Evolutionary conservation across 2,329 filamentous ascomycete genomes (phyloP).

Genomic region (Fusarium haematococcum): DNA sequence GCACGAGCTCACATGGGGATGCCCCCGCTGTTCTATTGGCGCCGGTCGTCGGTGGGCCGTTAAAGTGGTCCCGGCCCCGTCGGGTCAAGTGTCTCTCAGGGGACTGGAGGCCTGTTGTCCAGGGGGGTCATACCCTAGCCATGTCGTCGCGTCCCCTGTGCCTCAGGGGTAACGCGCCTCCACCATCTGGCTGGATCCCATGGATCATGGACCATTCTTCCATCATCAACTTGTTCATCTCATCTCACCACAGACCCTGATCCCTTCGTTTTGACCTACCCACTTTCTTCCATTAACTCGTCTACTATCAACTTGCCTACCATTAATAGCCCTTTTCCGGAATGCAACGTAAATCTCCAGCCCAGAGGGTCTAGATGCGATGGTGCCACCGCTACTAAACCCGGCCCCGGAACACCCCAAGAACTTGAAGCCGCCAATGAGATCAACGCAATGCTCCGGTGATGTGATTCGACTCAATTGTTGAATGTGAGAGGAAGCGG

Average conservation of each 20-base stretch:
- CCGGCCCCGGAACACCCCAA: not conserved
- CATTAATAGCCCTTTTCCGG: not conserved
- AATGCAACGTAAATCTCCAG: not conserved
- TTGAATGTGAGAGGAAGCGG: not conserved
- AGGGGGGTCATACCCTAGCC: not conserved
- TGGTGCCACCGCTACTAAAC: not conserved
- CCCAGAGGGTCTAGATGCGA: not conserved
- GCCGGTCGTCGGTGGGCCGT: not conserved
- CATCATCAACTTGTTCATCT: conserved; percentile 3
- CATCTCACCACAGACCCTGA: conserved; percentile 4
- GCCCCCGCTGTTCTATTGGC: not conserved
- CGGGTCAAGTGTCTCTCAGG: not conserved
- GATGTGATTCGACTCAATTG: not conserved
- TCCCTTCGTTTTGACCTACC: not conserved
- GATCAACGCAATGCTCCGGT: not conserved
- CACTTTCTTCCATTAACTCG: not conserved
- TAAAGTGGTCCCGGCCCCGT: not conserved
- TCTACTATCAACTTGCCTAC: not conserved
- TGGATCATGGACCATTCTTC: not conserved
- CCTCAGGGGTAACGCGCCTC: not conserved
- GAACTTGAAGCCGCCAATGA: not conserved
- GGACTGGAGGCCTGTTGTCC: not conserved
- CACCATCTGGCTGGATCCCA: not conserved
- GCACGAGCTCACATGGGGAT: not conserved
- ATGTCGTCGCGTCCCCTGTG: not conserved